Conservation (phyloP, 2,329 filamentous ascomycete species). For the Phialophora tarda region DNA sequence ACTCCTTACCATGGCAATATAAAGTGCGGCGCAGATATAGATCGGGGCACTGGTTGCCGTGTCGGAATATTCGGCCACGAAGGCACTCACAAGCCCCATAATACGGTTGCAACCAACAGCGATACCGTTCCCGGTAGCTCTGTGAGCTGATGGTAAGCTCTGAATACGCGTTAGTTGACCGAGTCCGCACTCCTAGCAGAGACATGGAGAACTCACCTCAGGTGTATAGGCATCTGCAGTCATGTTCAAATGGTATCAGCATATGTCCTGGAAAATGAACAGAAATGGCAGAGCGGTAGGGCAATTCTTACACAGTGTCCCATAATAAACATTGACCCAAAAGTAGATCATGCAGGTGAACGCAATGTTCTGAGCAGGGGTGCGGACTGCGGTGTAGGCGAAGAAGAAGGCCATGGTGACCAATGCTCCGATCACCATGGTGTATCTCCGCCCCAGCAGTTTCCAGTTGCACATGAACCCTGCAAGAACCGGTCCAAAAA, state of each 20-base stretch:
- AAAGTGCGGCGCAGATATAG: constrained; percentile 47
- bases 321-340: constrained; percentile 71
- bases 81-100: constrained; percentile 74
- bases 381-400: constrained; percentile 71
- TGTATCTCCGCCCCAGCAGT: constrained; percentile 72
- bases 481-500: constrained; percentile 75
- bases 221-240: constrained; percentile 79
- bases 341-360: constrained; percentile 72
- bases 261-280: neutral
- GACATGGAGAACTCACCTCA: constrained; percentile 63
- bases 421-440: constrained; percentile 67
- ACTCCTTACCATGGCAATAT: constrained; percentile 45
- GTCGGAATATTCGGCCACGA: constrained; percentile 48
- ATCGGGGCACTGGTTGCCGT: constrained; percentile 46
- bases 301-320: constrained; percentile 42
- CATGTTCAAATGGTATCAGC: neutral
- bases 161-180: constrained; percentile 11
- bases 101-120: constrained; percentile 72
- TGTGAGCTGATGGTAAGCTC: constrained; percentile 63
- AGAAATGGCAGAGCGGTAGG: neutral
- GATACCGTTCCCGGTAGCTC: constrained; percentile 76
- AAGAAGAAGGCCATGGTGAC: constrained; percentile 73
- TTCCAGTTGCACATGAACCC: constrained; percentile 73
- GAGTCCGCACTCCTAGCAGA: neutral
- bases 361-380: constrained; percentile 66